Evolutionary conservation across 225 moss, liverwort and hornwort species (phyloP).

Genomic region (Antitrichia curtipendula): DNA sequence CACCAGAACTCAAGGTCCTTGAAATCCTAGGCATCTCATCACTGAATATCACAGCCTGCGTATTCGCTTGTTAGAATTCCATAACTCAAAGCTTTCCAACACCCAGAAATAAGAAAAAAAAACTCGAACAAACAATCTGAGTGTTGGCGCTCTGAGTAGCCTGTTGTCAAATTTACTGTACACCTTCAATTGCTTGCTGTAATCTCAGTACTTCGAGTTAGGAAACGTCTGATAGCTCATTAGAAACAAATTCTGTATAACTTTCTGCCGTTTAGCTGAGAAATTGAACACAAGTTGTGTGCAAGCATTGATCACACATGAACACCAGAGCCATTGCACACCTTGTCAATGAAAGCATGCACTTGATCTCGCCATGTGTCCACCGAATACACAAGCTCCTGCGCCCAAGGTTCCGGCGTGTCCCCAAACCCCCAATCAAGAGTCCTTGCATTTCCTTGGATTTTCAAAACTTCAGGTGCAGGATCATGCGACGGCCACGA

Average conservation of each 20-base stretch:
- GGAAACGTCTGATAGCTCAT: neutral
- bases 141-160: neutral
- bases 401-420: conserved; percentile 22
- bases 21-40: neutral
- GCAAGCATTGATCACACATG: neutral
- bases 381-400: conserved; percentile 41
- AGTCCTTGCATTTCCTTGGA: neutral
- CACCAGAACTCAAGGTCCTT: neutral
- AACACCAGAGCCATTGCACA: neutral
- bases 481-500: conserved; percentile 50
- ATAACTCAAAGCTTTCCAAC: neutral
- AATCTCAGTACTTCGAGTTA: neutral
- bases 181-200: neutral
- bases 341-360: neutral
- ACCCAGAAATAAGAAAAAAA: neutral
- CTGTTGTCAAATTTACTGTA: neutral
- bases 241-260: neutral
- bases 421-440: conserved; percentile 22
- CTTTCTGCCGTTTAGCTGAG: neutral
- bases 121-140: neutral
- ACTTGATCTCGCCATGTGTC: conserved; percentile 52
- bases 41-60: neutral
- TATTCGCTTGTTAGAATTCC: neutral
- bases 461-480: conserved; percentile 5
- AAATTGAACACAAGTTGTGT: neutral